Conservation (phyloP, 768 basidiomycete genomes). For the Tricholoma matsutake region DNA sequence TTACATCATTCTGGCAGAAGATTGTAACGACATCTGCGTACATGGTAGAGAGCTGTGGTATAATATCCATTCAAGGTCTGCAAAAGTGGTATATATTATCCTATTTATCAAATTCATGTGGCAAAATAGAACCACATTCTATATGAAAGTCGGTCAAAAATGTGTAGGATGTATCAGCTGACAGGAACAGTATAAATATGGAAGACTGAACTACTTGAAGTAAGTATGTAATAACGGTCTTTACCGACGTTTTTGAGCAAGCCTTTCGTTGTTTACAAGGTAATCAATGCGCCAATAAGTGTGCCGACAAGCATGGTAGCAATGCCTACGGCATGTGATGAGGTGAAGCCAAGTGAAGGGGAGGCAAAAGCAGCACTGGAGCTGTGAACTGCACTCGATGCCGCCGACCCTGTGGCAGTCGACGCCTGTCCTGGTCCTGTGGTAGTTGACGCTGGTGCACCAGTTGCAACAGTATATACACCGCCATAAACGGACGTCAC, state of each 20-base stretch:
- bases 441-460: constrained; percentile 11
- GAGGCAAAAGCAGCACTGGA: constrained; percentile 24
- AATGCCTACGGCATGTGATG: constrained; percentile 31
- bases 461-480: constrained; percentile 48
- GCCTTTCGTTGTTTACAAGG: constrained; percentile 21
- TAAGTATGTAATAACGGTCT: not conserved
- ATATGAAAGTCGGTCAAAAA: too few species aligned
- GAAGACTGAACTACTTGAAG: not conserved
- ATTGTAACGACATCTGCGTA: too few species aligned
- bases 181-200: too few species aligned
- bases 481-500: constrained; percentile 53
- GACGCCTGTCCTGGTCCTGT: too few species aligned
- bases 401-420: constrained; percentile 21
- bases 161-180: too few species aligned
- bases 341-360: constrained; percentile 24
- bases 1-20: not conserved
- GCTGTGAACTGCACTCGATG: constrained; percentile 11
- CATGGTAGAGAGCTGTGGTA: too few species aligned
- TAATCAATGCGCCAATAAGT: constrained; percentile 38
- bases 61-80: not conserved
- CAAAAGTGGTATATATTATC: too few species aligned
- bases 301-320: constrained; percentile 37
- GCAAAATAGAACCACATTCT: too few species aligned
- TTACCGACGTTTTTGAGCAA: not conserved
- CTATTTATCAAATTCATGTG: too few species aligned